Conservation (phyloP, 495 filamentous ascomycete genomes). For the Amorphotheca resinae region DNA sequence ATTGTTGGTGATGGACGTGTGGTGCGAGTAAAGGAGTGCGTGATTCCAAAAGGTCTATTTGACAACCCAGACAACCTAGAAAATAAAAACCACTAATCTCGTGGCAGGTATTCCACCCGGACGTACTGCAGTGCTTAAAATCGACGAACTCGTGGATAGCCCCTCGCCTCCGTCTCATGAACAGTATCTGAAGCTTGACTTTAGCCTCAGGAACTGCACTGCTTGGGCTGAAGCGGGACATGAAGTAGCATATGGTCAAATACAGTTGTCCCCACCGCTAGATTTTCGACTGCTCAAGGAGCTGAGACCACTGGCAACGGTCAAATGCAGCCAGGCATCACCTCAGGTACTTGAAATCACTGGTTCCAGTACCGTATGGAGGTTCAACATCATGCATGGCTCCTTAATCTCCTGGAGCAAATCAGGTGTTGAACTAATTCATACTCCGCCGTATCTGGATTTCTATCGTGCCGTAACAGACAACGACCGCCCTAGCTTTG, state of each 20-base stretch:
- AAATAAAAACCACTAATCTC: conserved; percentile 22
- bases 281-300: conserved; percentile 21
- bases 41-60: conserved; percentile 25
- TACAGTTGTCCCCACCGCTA: conserved; percentile 25
- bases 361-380: conserved; percentile 23
- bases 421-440: conserved; percentile 25
- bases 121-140: neutral
- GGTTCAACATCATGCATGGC: conserved; percentile 31
- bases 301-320: conserved; percentile 8
- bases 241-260: conserved; percentile 39
- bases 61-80: conserved; percentile 13
- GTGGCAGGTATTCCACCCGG: conserved; percentile 6
- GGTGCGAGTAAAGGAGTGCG: conserved; percentile 19
- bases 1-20: conserved; percentile 28
- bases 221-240: conserved; percentile 35
- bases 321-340: conserved; percentile 23
- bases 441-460: conserved; percentile 28
- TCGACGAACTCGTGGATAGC: conserved; percentile 4
- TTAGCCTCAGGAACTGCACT: conserved; percentile 25
- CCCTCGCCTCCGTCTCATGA: conserved; percentile 8
- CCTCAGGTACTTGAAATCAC: conserved; percentile 17
- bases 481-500: conserved; percentile 43
- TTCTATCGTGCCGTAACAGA: conserved; percentile 49
- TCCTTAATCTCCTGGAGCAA: conserved; percentile 25
- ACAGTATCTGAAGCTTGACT: conserved; percentile 34